Percentiles rank a stretch among this genome's conserved stretches.
Evolutionary conservation across 306 rosid species (phyloP).

Genomic region (Prunus davidiana): DNA sequence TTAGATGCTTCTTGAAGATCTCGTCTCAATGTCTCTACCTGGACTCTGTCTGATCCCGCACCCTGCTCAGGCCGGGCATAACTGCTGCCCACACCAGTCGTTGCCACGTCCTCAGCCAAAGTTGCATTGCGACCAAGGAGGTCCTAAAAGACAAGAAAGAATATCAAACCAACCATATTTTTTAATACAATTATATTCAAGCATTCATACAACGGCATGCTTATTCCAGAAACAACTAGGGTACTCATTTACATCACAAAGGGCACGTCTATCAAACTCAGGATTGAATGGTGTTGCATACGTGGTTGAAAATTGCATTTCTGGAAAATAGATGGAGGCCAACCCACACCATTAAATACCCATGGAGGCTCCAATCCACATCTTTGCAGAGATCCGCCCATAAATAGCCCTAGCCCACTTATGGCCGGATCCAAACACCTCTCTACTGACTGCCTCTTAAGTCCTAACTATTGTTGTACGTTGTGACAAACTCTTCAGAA

Average conservation of each 20-base stretch:
- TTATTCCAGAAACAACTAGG: neutral
- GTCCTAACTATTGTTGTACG: too few species aligned
- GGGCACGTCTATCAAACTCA: neutral
- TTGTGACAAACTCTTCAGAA: neutral
- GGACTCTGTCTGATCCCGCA: constrained; percentile 60
- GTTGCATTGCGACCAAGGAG: constrained; percentile 74
- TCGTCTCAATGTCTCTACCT: constrained; percentile 68
- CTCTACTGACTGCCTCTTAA: too few species aligned
- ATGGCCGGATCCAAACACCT: too few species aligned
- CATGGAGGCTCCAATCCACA: too few species aligned
- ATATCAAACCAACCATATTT: constrained; percentile 8
- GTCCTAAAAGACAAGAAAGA: constrained; percentile 45
- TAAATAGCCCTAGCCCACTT: too few species aligned
- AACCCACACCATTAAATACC: too few species aligned
- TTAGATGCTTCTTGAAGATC: constrained; percentile 74
- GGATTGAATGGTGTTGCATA: neutral
- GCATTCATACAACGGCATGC: neutral
- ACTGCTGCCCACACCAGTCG: constrained; percentile 43
- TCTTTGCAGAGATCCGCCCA: too few species aligned
- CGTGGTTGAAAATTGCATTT: neutral
- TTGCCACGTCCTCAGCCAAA: constrained; percentile 79
- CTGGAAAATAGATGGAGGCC: too few species aligned
- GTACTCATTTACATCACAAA: neutral
- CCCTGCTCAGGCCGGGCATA: constrained; percentile 50
- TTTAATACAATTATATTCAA: neutral